Conservation (phyloP, 2,329 filamentous ascomycete genomes). For the Arthrobotrys sinensis region DNA sequence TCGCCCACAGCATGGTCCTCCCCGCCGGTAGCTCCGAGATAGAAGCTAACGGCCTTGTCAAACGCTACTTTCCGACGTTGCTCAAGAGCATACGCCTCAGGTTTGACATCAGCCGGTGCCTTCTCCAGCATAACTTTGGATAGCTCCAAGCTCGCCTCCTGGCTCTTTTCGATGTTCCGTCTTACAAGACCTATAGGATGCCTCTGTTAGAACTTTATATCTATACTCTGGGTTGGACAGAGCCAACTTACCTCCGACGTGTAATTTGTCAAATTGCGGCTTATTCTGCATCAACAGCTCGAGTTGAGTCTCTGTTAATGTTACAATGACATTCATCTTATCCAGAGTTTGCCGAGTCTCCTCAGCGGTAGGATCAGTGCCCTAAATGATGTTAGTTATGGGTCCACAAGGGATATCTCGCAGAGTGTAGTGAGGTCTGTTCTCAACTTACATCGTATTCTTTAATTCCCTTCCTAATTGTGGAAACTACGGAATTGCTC, state of each 20-base stretch:
- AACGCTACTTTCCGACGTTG: conserved; percentile 60
- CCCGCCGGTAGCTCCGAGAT: conserved; percentile 54
- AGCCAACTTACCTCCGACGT: conserved; percentile 8
- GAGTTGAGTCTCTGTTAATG: conserved; percentile 64
- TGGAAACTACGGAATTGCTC: conserved; percentile 64
- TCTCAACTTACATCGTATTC: conserved; percentile 63
- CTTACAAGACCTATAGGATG: conserved; percentile 63
- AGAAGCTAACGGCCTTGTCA: conserved; percentile 61
- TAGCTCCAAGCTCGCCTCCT: conserved; percentile 60
- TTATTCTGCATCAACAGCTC: conserved; percentile 62
- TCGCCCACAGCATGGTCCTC: conserved; percentile 64
- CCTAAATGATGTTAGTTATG: conserved; percentile 35
- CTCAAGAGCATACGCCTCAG: conserved; percentile 62
- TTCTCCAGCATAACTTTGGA: conserved; percentile 61
- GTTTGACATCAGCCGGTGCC: conserved; percentile 62
- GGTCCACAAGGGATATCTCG: neutral
- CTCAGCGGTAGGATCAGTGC: conserved; percentile 59
- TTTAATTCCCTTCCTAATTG: conserved; percentile 64
- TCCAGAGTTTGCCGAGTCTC: conserved; percentile 63
- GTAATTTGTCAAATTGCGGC: conserved; percentile 34
- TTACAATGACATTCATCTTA: conserved; percentile 63
- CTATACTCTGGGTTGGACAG: neutral
- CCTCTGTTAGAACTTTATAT: neutral
- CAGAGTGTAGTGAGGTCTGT: neutral
- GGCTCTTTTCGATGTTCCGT: conserved; percentile 62